These are phyloP conservation scores for Acacia acuminata DNA, from an alignment of 306 rosid genomes.

Conservation along the genomic window DNA sequence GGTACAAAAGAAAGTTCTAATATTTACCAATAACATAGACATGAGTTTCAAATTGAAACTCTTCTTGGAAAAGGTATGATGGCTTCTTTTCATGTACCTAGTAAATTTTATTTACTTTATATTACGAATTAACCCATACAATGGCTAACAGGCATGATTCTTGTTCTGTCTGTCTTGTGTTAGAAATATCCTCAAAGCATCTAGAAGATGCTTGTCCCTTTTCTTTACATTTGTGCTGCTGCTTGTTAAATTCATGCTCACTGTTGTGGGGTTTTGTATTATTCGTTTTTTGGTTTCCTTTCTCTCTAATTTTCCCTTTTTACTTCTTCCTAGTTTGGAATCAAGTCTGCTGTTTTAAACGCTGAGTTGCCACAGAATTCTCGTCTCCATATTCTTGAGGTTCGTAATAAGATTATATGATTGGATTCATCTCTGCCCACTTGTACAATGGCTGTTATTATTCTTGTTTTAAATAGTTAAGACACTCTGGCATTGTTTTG, in stretches of 20 bases:
- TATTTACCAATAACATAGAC: slow-evolving; percentile 85
- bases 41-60: slow-evolving; percentile 80
- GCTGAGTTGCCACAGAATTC: slow-evolving; percentile 98
- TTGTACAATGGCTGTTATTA: background rate
- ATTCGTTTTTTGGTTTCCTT: background rate
- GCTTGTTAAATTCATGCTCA: slow-evolving; percentile 15
- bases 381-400: slow-evolving; percentile 97
- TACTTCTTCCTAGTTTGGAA: slow-evolving; percentile 71
- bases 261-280: background rate
- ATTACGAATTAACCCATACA: slow-evolving; percentile 8
- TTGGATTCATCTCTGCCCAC: background rate
- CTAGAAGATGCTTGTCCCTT: background rate
- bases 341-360: slow-evolving; percentile 91
- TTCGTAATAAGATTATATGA: slow-evolving; percentile 34
- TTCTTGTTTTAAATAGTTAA: background rate
- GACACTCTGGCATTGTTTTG: background rate
- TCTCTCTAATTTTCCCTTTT: background rate
- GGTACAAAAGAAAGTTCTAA: slow-evolving; percentile 87
- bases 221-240: background rate
- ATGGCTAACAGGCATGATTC: slow-evolving; percentile 5
- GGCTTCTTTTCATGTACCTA: slow-evolving; percentile 20
- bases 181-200: slow-evolving; percentile 5
- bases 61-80: slow-evolving; percentile 82
- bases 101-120: slow-evolving; percentile 7
- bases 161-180: background rate